Conservation (phyloP, 1,284 basidiomycete species). For the Thecaphora thlaspeos region DNA sequence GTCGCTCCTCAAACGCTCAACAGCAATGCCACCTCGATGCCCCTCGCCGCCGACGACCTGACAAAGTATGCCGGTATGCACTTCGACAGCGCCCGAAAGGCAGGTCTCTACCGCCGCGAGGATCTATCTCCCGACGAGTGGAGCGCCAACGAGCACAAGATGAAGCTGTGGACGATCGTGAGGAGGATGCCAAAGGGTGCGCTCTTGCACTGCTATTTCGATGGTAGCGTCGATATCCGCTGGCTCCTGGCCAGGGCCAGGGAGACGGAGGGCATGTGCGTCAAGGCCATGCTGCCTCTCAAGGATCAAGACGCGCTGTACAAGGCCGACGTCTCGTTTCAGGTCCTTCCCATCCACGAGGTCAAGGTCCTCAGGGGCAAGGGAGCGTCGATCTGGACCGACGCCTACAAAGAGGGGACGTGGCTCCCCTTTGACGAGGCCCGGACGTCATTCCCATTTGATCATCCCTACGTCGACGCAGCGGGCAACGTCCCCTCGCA, state of each 20-base stretch:
- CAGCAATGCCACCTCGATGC: too few species aligned
- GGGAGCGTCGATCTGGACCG: conserved; percentile 15
- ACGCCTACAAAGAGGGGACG: conserved; percentile 20
- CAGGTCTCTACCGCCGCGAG: conserved; percentile 12
- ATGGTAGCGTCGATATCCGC: conserved; percentile 40
- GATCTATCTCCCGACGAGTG: background rate
- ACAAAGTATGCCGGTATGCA: conserved; percentile 25
- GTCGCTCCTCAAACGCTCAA: background rate
- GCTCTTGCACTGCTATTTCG: conserved; percentile 46
- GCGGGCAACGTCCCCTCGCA: conserved; percentile 11
- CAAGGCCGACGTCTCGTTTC: conserved; percentile 24
- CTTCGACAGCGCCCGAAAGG: conserved; percentile 19
- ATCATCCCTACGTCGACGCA: conserved; percentile 17
- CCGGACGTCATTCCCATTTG: conserved; percentile 23
- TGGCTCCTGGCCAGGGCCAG: conserved; percentile 28
- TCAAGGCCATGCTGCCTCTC: conserved; percentile 26
- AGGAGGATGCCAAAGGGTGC: conserved; percentile 42
- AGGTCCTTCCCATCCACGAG: conserved; percentile 14
- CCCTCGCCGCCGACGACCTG: background rate
- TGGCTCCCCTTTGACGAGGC: conserved; percentile 35
- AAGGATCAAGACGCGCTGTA: conserved; percentile 15
- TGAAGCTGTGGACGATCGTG: conserved; percentile 14
- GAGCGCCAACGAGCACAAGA: background rate
- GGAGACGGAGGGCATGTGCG: conserved; percentile 23
- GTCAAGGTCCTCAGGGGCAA: background rate